phyloP scores from a whole-genome alignment of 2,329 filamentous ascomycete genomes.

The Stachybotrys chartarum region DNA sequence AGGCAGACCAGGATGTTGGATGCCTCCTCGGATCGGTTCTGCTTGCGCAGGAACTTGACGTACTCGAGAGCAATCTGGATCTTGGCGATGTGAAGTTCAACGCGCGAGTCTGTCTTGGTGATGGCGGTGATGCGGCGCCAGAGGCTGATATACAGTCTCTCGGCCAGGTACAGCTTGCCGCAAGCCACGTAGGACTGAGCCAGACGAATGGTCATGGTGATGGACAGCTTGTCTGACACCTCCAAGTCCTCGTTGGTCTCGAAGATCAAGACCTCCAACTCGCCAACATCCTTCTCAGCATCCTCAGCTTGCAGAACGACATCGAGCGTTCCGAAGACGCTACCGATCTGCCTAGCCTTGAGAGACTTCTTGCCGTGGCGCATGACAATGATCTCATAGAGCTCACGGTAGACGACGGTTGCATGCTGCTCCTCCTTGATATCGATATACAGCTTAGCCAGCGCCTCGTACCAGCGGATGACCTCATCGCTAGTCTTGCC shows the following conservation, averaged over 20 bases:
- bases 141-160: slow-evolving; percentile 30
- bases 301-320: slow-evolving; percentile 22
- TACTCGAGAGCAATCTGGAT: slow-evolving; percentile 31
- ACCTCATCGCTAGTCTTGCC: slow-evolving; percentile 25
- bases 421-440: slow-evolving; percentile 26
- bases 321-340: slow-evolving; percentile 24
- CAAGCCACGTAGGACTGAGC: slow-evolving; percentile 25
- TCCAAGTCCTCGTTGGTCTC: slow-evolving; percentile 26
- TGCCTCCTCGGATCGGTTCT: slow-evolving; percentile 26
- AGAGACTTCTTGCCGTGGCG: slow-evolving; percentile 23
- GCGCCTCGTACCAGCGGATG: slow-evolving; percentile 25
- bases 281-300: slow-evolving; percentile 14
- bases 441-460: slow-evolving; percentile 27
- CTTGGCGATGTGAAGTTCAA: slow-evolving; percentile 27
- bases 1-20: slow-evolving; percentile 30
- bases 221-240: slow-evolving; percentile 20
- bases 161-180: slow-evolving; percentile 23
- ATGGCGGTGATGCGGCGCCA: slow-evolving; percentile 29
- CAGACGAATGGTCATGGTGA: slow-evolving; percentile 25
- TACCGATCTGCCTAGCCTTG: slow-evolving; percentile 18
- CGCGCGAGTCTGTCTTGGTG: slow-evolving; percentile 17
- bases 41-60: slow-evolving; percentile 21
- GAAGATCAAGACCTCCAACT: slow-evolving; percentile 26
- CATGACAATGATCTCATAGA: slow-evolving; percentile 23
- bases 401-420: slow-evolving; percentile 22